phyloP scores from a whole-genome alignment of 331 rosid species.

The Cydonia oblonga region DNA sequence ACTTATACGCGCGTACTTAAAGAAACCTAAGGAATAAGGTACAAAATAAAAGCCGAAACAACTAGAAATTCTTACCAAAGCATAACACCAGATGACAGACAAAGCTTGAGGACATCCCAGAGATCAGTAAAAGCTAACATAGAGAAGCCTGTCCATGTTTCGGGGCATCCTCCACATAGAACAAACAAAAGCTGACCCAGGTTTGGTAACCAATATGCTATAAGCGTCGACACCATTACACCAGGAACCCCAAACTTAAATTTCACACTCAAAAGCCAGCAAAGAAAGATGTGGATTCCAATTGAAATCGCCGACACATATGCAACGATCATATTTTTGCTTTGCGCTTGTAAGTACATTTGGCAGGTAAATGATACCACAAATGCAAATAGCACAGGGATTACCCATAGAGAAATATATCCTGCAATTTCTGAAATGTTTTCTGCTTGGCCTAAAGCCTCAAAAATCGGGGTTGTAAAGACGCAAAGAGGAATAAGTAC shows the following conservation, averaged over 20 bases:
- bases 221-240: constrained; percentile 33
- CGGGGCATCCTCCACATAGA: constrained; percentile 33
- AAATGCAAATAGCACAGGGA: constrained; percentile 28
- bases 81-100: constrained; percentile 53
- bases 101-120: constrained; percentile 45
- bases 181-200: constrained; percentile 37
- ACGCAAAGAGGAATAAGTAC: constrained; percentile 37
- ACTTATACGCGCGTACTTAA: neutral
- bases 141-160: constrained; percentile 55
- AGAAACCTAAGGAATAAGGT: neutral
- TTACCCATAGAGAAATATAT: constrained; percentile 42
- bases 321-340: constrained; percentile 42
- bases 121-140: constrained; percentile 47
- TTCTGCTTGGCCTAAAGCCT: constrained; percentile 37
- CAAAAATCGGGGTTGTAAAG: constrained; percentile 36
- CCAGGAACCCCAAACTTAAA: constrained; percentile 40
- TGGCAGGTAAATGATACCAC: constrained; percentile 40
- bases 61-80: constrained; percentile 27
- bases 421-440: constrained; percentile 35
- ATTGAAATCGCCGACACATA: constrained; percentile 45
- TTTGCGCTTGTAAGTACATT: constrained; percentile 54
- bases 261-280: constrained; percentile 50
- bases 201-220: constrained; percentile 48
- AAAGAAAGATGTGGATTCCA: constrained; percentile 22
- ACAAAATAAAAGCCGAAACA: neutral